Conservation (phyloP, 345 rosid genomes). For the Sisymbrium irio region DNA sequence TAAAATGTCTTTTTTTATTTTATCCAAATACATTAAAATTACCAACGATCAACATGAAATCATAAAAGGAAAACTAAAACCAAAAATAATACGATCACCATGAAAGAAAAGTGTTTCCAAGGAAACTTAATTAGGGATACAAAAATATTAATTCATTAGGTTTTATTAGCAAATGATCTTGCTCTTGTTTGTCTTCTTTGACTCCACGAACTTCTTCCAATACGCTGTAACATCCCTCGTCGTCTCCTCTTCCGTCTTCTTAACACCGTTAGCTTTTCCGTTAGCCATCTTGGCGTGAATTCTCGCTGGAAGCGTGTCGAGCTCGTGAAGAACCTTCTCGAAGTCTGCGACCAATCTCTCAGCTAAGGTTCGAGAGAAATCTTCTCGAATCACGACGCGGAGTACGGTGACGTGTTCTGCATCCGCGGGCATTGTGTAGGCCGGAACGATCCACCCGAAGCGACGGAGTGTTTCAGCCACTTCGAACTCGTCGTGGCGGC, state of each 20-base stretch:
- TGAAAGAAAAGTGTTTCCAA: not conserved
- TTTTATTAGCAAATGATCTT: conserved; percentile 49
- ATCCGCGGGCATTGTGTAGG: conserved; percentile 86
- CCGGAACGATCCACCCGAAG: conserved; percentile 87
- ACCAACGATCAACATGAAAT: not conserved
- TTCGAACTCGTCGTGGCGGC: conserved; percentile 57
- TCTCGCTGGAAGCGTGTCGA: conserved; percentile 58
- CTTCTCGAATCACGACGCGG: conserved; percentile 76
- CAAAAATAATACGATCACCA: not conserved
- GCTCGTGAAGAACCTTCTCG: conserved; percentile 71
- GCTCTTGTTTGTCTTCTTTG: conserved; percentile 52
- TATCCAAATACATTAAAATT: not conserved
- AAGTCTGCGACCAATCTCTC: conserved; percentile 60
- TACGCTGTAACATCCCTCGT: conserved; percentile 62
- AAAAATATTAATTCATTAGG: not conserved
- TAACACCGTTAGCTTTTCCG: conserved; percentile 25
- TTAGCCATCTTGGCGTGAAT: conserved; percentile 38
- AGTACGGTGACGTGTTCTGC: conserved; percentile 75
- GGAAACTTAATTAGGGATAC: not conserved
- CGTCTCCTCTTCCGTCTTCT: conserved; percentile 67
- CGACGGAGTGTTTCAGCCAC: conserved; percentile 36
- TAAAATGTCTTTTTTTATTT: not conserved
- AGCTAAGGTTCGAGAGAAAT: conserved; percentile 66
- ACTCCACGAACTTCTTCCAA: conserved; percentile 72
- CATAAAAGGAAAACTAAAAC: not conserved